These are phyloP conservation scores for Pichia nanzhaoensis DNA, from an alignment of 805 yeast species.

Conservation along the genomic window DNA sequence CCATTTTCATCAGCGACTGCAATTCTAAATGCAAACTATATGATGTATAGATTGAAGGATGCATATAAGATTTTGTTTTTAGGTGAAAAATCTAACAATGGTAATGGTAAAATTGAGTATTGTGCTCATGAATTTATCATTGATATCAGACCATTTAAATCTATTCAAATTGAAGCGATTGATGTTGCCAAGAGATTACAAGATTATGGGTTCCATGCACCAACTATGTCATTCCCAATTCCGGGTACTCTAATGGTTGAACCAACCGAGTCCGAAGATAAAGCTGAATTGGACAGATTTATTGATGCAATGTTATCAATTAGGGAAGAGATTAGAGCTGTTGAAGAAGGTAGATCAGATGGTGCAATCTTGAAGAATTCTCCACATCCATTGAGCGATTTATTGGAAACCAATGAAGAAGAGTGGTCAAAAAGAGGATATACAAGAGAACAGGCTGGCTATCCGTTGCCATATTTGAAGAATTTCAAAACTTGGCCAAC, in stretches of 20 bases:
- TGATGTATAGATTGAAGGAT: conserved; percentile 70
- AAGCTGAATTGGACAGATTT: conserved; percentile 84
- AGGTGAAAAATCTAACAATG: conserved; percentile 31
- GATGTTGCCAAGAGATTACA: conserved; percentile 96
- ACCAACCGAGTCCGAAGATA: conserved; percentile 93
- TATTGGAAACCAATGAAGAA: conserved; percentile 47
- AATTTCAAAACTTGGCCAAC: conserved; percentile 90
- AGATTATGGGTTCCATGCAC: conserved; percentile 98
- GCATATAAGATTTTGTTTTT: conserved; percentile 75
- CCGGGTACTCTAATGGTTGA: conserved; percentile 97
- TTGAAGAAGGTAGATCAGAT: conserved; percentile 56
- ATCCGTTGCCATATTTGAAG: conserved; percentile 72
- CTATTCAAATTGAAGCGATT: conserved; percentile 81
- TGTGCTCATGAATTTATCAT: conserved; percentile 97
- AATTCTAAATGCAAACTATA: conserved; percentile 91
- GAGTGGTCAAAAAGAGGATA: conserved; percentile 88
- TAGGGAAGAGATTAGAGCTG: conserved; percentile 71
- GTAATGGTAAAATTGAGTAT: conserved; percentile 41
- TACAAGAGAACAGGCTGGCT: conserved; percentile 89
- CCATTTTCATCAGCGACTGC: conserved; percentile 87
- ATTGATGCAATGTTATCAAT: conserved; percentile 81
- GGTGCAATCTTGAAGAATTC: conserved; percentile 78
- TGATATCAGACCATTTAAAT: conserved; percentile 80
- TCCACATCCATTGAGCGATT: conserved; percentile 83
- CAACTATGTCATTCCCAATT: conserved; percentile 98